These are phyloP conservation scores for Fragaria nilgerrensis DNA, from an alignment of 306 rosid species.

Conservation along the genomic window DNA sequence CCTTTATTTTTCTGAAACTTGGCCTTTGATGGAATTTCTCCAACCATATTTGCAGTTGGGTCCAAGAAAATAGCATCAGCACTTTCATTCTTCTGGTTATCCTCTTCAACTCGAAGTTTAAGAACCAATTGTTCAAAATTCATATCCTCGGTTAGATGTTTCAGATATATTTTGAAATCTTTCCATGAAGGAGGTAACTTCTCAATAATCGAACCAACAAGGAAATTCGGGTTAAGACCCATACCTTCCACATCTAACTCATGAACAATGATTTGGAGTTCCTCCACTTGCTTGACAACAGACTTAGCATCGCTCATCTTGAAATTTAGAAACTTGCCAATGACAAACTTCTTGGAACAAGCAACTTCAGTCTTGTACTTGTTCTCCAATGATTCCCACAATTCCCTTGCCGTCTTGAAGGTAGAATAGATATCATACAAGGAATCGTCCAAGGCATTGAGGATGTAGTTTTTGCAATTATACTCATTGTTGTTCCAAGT, in stretches of 20 bases:
- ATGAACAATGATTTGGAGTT: slow-evolving; percentile 1
- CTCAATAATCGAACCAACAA: neutral
- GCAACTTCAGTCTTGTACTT: slow-evolving; percentile 2
- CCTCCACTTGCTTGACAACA: neutral
- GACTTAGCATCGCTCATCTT: neutral
- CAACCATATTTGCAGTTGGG: neutral
- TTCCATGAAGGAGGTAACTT: neutral
- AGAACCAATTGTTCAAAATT: neutral
- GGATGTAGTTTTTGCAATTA: no score
- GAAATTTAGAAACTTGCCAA: neutral
- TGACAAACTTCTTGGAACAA: neutral
- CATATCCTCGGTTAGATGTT: neutral
- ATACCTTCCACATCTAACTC: neutral
- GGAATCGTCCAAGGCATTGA: no score
- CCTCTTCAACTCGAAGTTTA: neutral
- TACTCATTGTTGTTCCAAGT: no score
- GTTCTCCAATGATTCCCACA: neutral
- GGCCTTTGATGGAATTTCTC: neutral
- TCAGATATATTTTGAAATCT: neutral
- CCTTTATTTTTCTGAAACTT: neutral
- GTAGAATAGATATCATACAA: neutral
- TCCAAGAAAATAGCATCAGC: neutral
- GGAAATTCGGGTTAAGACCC: neutral
- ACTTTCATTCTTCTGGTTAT: neutral
- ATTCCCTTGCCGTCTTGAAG: neutral